Evolutionary conservation across 495 filamentous ascomycete genomes (phyloP), one percentile per base, ranked within the genome.

Genomic region (Neurospora sp.): DNA sequence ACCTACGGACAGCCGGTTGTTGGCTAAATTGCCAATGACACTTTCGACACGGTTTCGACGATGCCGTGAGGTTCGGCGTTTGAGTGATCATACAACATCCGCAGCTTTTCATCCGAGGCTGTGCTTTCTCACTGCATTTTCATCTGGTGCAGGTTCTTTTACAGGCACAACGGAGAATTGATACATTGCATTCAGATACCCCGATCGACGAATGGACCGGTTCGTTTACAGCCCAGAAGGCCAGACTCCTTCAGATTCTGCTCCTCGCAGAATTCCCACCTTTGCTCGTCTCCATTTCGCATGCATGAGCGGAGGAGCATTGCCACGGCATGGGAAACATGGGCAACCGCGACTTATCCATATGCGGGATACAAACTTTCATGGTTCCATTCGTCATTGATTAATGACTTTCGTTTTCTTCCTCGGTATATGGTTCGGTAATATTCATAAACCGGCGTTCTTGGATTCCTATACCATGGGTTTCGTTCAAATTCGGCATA

Each of bases 1-100:
- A 83, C 84, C 66, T 93, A 89, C 76, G 81, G 89, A 24, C 92
- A 92, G 81, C 84, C 92, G 31, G 89, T 91, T 31, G 87, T 87
- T 75, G 90, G 88, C 34, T 91, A 83, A 84, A 45, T 5, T 69
- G 70, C 24, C 39, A 43, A 11, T 8, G 28, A 10, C 48, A 70
- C 39, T 42, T n/a, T 21, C 36, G 10, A 28, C 73, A 13, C 39
- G 3, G 24, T 45, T 13, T 40, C 71, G 54, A 70, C 70, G 43
- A 66, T 19, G 39, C 39, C 48, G 62, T 62, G 37, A 62, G 62
- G 69, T 45, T 54, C 17, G 66, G 73, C 72, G 24, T 74, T 48
- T 45, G 66, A 69, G 66, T 39, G 42, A 8, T 21, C 11, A 36
- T 69, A 70, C 48, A 37, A 36, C 71, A 21, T 24, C 9, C 21